Conservation (phyloP, 75 land plant species). For the Chamaecyparis obtusa region DNA sequence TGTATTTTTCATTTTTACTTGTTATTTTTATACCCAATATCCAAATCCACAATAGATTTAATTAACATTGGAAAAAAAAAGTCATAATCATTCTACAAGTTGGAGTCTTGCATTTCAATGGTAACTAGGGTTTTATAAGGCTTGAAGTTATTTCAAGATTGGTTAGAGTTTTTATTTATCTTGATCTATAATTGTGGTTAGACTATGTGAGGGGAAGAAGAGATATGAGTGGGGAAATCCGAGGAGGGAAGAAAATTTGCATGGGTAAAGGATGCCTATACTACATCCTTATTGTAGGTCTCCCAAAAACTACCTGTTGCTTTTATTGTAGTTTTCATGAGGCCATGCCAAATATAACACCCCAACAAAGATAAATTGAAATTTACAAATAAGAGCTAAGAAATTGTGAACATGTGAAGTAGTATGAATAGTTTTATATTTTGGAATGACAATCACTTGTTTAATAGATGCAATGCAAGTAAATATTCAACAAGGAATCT, state of each 20-base stretch:
- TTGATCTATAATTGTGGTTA: neutral
- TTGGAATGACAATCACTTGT: no score
- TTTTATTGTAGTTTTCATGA: neutral
- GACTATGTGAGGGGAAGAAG: neutral
- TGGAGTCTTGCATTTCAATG: neutral
- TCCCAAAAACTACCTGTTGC: neutral
- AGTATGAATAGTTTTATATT: no score
- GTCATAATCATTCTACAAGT: neutral
- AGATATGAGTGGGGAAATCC: neutral
- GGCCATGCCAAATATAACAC: neutral
- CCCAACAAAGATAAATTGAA: neutral
- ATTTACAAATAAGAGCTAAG: neutral
- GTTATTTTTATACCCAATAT: neutral
- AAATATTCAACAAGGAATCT: no score
- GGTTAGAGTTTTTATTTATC: neutral
- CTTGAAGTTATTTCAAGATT: neutral
- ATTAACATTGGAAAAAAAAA: neutral
- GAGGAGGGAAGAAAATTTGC: slow-evolving; percentile 4
- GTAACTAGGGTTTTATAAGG: neutral
- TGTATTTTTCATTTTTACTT: no score
- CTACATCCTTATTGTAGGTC: slow-evolving; percentile 12
- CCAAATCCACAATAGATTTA: neutral
- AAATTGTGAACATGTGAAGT: neutral
- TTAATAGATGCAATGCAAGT: no score
- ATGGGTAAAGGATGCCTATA: slow-evolving; percentile 44